Conservation (phyloP, 306 rosid species). For the Senna tora region DNA sequence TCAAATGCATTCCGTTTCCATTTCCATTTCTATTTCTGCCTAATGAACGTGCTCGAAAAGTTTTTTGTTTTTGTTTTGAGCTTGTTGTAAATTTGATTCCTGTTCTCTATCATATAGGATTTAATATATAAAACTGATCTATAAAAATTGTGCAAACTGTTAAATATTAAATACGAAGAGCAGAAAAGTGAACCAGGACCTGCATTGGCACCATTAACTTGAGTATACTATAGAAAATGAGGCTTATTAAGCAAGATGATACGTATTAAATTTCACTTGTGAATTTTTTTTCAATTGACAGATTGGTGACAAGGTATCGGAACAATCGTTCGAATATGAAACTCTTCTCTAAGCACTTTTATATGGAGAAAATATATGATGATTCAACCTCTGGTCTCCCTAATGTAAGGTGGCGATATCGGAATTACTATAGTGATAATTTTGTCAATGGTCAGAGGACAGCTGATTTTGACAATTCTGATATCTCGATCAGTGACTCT, state of each 20-base stretch:
- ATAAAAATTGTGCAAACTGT: constrained; percentile 1
- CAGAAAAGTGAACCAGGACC: constrained; percentile 28
- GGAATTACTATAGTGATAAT: constrained; percentile 67
- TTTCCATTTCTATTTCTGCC: no score
- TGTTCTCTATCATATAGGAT: background rate
- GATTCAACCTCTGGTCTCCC: constrained; percentile 68
- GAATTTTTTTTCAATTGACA: constrained; percentile 45
- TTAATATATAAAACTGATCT: background rate
- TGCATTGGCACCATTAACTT: constrained; percentile 11
- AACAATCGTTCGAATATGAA: constrained; percentile 53
- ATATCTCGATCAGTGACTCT: constrained; percentile 41
- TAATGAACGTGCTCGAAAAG: no score
- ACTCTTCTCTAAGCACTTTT: constrained; percentile 69
- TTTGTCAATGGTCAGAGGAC: constrained; percentile 46
- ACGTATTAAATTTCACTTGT: background rate
- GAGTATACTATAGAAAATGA: constrained; percentile 13
- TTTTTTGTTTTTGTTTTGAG: background rate
- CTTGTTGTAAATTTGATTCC: background rate
- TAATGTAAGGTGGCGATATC: constrained; percentile 75
- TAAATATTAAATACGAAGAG: constrained; percentile 8
- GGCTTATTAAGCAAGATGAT: background rate
- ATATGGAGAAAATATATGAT: constrained; percentile 67
- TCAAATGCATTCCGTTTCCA: no score
- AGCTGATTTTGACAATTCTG: constrained; percentile 42
- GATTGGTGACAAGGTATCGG: constrained; percentile 61